Evolutionary conservation across 345 rosid genomes (phyloP), one percentile per base, ranked within the genome.

Genomic region (Noccaea caerulescens): DNA sequence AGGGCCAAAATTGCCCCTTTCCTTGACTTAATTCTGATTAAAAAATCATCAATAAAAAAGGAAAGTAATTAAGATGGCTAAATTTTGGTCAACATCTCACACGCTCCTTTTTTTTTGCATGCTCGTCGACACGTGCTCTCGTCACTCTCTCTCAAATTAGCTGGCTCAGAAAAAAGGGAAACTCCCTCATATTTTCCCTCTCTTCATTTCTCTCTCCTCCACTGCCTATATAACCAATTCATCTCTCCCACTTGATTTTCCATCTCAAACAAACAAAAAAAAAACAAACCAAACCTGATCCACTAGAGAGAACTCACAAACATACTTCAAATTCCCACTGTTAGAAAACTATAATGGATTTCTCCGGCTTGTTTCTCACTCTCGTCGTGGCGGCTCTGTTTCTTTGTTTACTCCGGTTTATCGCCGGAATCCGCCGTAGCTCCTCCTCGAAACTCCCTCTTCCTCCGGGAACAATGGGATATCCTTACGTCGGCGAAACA

Each of bases 401-500:
- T 66, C 14, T 81, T 14, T 71, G 66, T 25, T 76, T 80, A 68
- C 61, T 84, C 72, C 63, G 45, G 9, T 71, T 14, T 16, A 61
- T 73, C 71, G 70, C 75, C 25, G 79, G 73, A 11, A 4, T 52
- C 37, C 63, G 41, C 37, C 58, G 74, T 62, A 54, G 58, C 69
- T 68, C 71, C 66, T 63, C 75, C 66, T 41, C 76, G 6, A 18
- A 52, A 1, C 80, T 84, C n/a, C 91, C 93, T 25, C 92, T 92
- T 43, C 98, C 98, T 54, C 98, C 98, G 0, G 98, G 98, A 61
- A 68, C 96, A 47, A 11, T 89, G 74, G 98, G 98, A 8, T 92
- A 84, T 80, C 94, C 98, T 49, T 92, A 85, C 65, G 69, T 92
- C 38, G 98, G 98, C 0, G 96, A 92, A 76, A 92, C 98, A 6